phyloP scores from a whole-genome alignment of 1,284 basidiomycete genomes.

The Heterobasidion parviporum region DNA sequence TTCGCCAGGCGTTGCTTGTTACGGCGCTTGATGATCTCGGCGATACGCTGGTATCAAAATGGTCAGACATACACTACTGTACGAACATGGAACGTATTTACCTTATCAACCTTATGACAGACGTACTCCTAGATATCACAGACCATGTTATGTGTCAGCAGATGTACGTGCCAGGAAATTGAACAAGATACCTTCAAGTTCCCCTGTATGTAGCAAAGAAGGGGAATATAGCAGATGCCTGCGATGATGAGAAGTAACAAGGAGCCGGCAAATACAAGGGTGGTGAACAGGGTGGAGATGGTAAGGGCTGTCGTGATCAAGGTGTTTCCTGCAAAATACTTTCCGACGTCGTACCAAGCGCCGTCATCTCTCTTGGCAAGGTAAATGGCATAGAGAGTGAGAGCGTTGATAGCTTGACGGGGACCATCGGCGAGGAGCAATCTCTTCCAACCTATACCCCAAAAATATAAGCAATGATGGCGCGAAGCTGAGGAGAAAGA shows the following conservation, averaged over 20 bases:
- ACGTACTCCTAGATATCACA: slow-evolving; percentile 84
- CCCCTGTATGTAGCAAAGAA: slow-evolving; percentile 92
- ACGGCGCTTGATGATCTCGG: slow-evolving; percentile 87
- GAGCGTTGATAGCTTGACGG: slow-evolving; percentile 92
- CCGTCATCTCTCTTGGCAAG: slow-evolving; percentile 64
- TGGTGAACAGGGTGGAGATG: slow-evolving; percentile 86
- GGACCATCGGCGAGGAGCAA: slow-evolving; percentile 93
- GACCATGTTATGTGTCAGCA: background rate
- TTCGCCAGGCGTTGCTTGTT: slow-evolving; percentile 82
- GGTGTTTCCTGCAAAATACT: slow-evolving; percentile 63
- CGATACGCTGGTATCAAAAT: slow-evolving; percentile 59
- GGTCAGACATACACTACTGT: slow-evolving; percentile 1
- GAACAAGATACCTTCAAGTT: slow-evolving; percentile 70
- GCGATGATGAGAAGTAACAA: slow-evolving; percentile 78
- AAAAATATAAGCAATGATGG: slow-evolving; percentile 3
- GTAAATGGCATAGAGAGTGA: slow-evolving; percentile 90
- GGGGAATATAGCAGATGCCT: slow-evolving; percentile 83
- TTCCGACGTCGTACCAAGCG: slow-evolving; percentile 58
- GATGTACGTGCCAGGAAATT: background rate
- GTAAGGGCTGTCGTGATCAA: slow-evolving; percentile 79
- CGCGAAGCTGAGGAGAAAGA: slow-evolving; percentile 7
- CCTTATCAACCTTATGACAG: slow-evolving; percentile 98
- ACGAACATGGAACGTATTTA: slow-evolving; percentile 19
- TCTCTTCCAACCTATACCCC: slow-evolving; percentile 82
- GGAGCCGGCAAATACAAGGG: slow-evolving; percentile 81